phyloP scores from a whole-genome alignment of 768 basidiomycete species.

The Lentinula boryana region DNA sequence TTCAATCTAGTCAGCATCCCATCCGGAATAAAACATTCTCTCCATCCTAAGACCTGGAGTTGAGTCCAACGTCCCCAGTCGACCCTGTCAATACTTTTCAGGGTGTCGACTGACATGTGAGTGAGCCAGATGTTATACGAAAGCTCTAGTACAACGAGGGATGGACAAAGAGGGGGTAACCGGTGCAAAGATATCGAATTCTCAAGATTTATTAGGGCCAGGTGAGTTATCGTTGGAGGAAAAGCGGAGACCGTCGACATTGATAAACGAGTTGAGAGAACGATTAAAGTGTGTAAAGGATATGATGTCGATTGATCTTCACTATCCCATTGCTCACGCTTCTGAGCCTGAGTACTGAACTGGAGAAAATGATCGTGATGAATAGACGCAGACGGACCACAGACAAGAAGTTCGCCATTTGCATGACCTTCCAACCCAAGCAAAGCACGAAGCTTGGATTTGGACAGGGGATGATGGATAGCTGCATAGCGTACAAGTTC shows the following conservation, averaged over 20 bases:
- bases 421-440: constrained; percentile 45
- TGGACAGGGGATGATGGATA: constrained; percentile 49
- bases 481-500: constrained; percentile 54
- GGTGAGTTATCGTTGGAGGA: constrained; percentile 59
- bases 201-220: constrained; percentile 52
- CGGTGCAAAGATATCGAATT: constrained; percentile 46
- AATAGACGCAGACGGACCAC: constrained; percentile 46
- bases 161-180: constrained; percentile 53
- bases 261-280: constrained; percentile 44
- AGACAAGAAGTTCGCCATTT: constrained; percentile 59
- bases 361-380: constrained; percentile 37
- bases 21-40: constrained; percentile 42
- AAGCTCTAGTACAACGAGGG: constrained; percentile 58
- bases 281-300: constrained; percentile 39
- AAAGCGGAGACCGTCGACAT: constrained; percentile 40
- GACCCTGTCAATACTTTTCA: constrained; percentile 38
- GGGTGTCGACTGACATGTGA: constrained; percentile 18
- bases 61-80: constrained; percentile 54
- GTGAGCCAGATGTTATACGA: constrained; percentile 56
- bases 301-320: constrained; percentile 23
- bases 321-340: constrained; percentile 38
- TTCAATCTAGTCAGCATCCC: constrained; percentile 45
- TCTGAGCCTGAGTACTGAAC: background rate
- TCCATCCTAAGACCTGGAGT: constrained; percentile 49
- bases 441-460: constrained; percentile 42